Percentiles rank a stretch among this genome's conserved stretches.
Conservation (phyloP, 2,329 filamentous ascomycete genomes). For the Neoarthrinium moseri region DNA sequence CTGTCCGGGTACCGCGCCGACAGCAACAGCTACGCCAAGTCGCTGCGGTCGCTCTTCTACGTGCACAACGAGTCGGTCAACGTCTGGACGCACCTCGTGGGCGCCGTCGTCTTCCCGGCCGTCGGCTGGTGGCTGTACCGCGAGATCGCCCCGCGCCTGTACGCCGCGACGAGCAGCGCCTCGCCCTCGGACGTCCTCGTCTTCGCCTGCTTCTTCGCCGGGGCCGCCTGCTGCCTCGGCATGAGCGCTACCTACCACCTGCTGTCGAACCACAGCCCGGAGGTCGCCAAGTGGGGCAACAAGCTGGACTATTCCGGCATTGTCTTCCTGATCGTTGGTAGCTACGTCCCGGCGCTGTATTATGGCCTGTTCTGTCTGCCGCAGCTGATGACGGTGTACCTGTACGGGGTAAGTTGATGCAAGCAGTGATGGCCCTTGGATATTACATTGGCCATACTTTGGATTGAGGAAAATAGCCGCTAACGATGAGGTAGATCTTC, state of each 20-base stretch:
- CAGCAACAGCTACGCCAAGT: conserved; percentile 45
- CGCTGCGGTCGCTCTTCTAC: conserved; percentile 47
- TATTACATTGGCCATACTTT: not conserved
- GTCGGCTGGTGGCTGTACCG: conserved; percentile 53
- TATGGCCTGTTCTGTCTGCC: conserved; percentile 79
- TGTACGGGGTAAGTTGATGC: conserved; percentile 62
- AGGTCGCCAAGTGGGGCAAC: conserved; percentile 80
- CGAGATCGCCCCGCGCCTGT: conserved; percentile 64
- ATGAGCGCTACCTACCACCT: conserved; percentile 86
- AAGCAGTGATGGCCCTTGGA: not conserved
- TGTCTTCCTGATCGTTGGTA: conserved; percentile 85
- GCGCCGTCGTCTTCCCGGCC: conserved; percentile 57
- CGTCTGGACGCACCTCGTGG: conserved; percentile 65
- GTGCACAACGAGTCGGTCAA: conserved; percentile 64
- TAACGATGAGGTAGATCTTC: conserved; percentile 60
- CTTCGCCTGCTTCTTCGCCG: conserved; percentile 77
- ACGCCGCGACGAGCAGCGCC: conserved; percentile 52
- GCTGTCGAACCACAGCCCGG: conserved; percentile 78
- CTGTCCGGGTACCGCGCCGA: conserved; percentile 51
- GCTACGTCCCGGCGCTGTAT: conserved; percentile 83
- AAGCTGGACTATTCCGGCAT: conserved; percentile 95
- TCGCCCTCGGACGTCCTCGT: conserved; percentile 70
- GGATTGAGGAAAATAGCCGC: too few relatives aligned
- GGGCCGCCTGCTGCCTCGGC: conserved; percentile 69
- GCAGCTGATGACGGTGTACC: conserved; percentile 66